Evolutionary conservation across 495 filamentous ascomycete species (phyloP).

Genomic region (Annulohypoxylon bovei): DNA sequence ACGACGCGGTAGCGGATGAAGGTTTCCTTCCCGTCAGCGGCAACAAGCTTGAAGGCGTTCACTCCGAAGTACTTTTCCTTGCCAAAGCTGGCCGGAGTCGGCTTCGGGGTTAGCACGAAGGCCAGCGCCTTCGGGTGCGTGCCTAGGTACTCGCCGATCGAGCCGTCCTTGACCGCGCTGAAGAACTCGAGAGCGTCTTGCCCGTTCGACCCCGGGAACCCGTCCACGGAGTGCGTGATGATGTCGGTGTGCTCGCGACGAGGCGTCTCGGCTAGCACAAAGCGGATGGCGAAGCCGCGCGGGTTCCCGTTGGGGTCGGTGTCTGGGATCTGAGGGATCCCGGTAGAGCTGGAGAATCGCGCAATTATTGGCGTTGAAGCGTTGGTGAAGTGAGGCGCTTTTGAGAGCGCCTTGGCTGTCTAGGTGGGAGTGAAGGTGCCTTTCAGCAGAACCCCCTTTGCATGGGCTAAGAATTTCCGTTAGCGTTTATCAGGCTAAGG

Average conservation of each 20-base stretch:
- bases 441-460: slow-evolving; percentile 57
- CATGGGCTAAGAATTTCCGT: slow-evolving; percentile 55
- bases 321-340: slow-evolving; percentile 62
- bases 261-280: slow-evolving; percentile 52
- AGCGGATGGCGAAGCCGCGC: slow-evolving; percentile 61
- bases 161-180: slow-evolving; percentile 43
- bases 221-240: slow-evolving; percentile 59
- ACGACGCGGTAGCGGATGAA: slow-evolving; percentile 58
- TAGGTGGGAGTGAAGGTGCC: slow-evolving; percentile 62
- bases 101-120: slow-evolving; percentile 60
- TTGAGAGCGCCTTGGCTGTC: slow-evolving; percentile 54
- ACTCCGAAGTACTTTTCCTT: slow-evolving; percentile 58
- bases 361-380: slow-evolving; percentile 58
- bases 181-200: slow-evolving; percentile 62
- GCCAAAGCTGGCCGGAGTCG: slow-evolving; percentile 56
- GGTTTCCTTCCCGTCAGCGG: slow-evolving; percentile 51
- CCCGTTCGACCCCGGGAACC: slow-evolving; percentile 60
- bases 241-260: slow-evolving; percentile 65
- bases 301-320: slow-evolving; percentile 60
- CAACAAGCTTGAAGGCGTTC: slow-evolving; percentile 62
- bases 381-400: slow-evolving; percentile 60
- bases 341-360: slow-evolving; percentile 65
- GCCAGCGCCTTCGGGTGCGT: slow-evolving; percentile 54
- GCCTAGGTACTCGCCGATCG: slow-evolving; percentile 54
- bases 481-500: background rate